A percentile compares a stretch with the other conserved stretches of the same genome.
phyloP scores from a whole-genome alignment of 2,329 filamentous ascomycete genomes.

The Fusarium protoensiforme region DNA sequence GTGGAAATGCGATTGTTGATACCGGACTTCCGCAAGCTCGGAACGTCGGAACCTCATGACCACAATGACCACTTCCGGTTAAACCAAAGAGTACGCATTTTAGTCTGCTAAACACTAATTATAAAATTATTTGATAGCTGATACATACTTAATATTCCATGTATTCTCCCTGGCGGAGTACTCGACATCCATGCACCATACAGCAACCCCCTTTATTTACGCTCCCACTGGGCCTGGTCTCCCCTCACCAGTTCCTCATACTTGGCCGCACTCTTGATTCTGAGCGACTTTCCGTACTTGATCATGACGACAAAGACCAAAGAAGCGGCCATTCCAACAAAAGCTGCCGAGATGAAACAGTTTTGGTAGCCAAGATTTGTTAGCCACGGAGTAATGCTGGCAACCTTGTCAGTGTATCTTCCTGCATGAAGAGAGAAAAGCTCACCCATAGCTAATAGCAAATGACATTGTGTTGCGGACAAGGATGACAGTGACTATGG shows the following conservation, averaged over 20 bases:
- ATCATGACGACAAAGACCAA: constrained; percentile 58
- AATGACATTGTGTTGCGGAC: constrained; percentile 53
- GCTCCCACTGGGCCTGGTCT: constrained; percentile 8
- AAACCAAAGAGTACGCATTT: too few relatives aligned
- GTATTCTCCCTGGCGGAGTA: neutral
- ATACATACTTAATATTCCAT: neutral
- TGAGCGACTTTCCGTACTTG: constrained; percentile 54
- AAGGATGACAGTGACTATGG: constrained; percentile 53
- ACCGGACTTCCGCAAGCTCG: too few relatives aligned
- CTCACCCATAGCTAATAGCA: constrained; percentile 47
- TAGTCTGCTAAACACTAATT: too few relatives aligned
- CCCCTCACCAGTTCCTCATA: constrained; percentile 25
- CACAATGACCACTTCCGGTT: too few relatives aligned
- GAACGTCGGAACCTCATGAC: too few relatives aligned
- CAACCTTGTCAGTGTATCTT: neutral
- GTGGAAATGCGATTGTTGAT: too few relatives aligned
- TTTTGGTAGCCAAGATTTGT: constrained; percentile 55
- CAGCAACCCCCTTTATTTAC: neutral
- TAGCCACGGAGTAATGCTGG: constrained; percentile 60
- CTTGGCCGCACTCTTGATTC: constrained; percentile 26
- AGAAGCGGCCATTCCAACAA: constrained; percentile 52
- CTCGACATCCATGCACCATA: neutral
- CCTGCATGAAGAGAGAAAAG: fast-evolving
- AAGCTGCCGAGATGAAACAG: constrained; percentile 55
- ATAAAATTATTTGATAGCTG: too few relatives aligned